Evolutionary conservation across 1,284 basidiomycete species (phyloP), one percentile per base, ranked within the genome.

Genomic region (Apiotrichum akiyoshidainum): DNA sequence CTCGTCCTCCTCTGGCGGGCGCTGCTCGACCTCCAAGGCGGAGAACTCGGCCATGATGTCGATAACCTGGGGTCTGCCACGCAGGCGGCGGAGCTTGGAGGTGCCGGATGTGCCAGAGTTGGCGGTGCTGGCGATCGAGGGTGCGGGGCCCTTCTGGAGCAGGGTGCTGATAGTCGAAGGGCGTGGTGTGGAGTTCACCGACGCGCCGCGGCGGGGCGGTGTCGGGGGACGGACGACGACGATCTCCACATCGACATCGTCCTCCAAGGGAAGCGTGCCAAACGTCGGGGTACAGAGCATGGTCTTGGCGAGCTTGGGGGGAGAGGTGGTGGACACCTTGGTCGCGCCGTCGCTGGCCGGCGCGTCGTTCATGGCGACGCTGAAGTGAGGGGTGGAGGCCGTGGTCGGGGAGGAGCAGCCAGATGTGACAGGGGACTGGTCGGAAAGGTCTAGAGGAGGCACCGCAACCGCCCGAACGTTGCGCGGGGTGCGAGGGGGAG

Each of bases 21-120:
- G 58, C 50, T 41, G 40, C 48, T 64, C 67, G 21, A 60, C 65
- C 49, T 66, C 65, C 40, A 60, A 39, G 16, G 63, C 59, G 46
- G 54, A 62, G 50, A 70, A 67, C 56, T 74, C 72, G 47, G 68
- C 60, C 68, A 70, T 63, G 26, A 65, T 51, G 44, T 65, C 63
- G 34, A 65, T 57, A 5, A 51, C 63, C 53, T 65, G 63, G 4
- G 60, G 59, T 49, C 59, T 61, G 44, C 49, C 52, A 13, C 63
- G 60, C 7, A 65, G 55, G 2, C 58, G 50, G 12, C 63, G 51
- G 14, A 65, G 55, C 2, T 49, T 26, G 19, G 49, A 42, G 4
- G 63, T 65, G 19, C 13, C 22, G 14, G 40, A 46, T 9, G 22
- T 52, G n/a, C 22, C 39, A 22, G 52, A 52, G 22, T 26, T 34